Base-by-base conservation (phyloP, 768 basidiomycete genomes). In the Serendipita indica region DNA sequence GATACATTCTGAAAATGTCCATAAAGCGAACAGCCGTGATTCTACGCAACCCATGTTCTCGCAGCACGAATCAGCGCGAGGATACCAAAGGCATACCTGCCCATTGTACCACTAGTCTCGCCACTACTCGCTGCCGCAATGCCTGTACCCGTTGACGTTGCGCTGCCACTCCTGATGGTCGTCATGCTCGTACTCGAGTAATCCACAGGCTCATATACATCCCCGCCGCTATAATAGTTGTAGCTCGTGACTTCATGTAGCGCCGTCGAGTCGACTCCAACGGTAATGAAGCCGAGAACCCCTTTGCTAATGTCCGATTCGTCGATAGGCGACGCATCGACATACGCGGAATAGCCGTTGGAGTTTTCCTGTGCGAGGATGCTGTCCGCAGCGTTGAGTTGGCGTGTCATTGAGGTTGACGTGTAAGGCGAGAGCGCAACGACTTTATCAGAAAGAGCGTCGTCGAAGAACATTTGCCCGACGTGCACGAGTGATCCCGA, bases 381-480 rank as follows among this genome's bases (percentile, higher is more conserved):
- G n/a, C 58, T 34, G 59, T 73, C 72, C 2, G 69, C 65, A 22
- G 43, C 60, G 60, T 73, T 72, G 57, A 63, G 39, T 2, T 67
- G 67, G 27, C 70, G 62, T 1, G 56, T 60, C 27, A 69, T 64
- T 2, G 59, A 69, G 60, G 66, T 70, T 54, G 57, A 58, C 54
- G 57, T 66, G 62, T 72, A 72, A 18, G 67, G 65, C 10, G 62
- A 39, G 7, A 63, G 64, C 4, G 63, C 63, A 57, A 64, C 64
- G 30, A 72, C 68, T 35, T 63, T 57, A 39, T 68, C 63, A 54
- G 67, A 68, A 65, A 69, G 67, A 2, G 58, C 61, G 45, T 73
- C 72, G 6, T 68, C 68, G 65, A 74, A 74, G 68, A 72, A 75
- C 12, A 74, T 62, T 54, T 70, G 72, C 4, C 74, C 74, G 39